Conservation (phyloP, 768 basidiomycete species). For the Neoboletus subvelutipes region DNA sequence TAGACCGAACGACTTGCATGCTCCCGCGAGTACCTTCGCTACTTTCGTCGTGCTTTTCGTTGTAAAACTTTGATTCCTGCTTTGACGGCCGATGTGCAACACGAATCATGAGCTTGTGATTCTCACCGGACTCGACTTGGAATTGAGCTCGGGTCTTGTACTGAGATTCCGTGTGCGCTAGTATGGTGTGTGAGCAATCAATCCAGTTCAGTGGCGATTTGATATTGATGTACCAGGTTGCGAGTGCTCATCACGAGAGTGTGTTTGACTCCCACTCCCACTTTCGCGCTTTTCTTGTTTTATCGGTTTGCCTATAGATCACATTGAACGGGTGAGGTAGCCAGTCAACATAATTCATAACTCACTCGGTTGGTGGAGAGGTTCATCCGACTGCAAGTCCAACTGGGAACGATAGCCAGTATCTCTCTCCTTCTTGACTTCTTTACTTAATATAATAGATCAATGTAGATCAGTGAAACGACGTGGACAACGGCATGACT, state of each 20-base stretch:
- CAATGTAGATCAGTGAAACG: background rate
- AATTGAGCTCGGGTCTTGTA: background rate
- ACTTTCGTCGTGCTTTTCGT: constrained; percentile 32
- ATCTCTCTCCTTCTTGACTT: constrained; percentile 4
- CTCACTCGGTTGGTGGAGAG: constrained; percentile 5
- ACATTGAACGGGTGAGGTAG: background rate
- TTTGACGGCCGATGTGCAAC: constrained; percentile 30
- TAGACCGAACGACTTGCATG: constrained; percentile 32
- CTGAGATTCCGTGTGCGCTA: constrained; percentile 7
- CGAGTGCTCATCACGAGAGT: background rate
- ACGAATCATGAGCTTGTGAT: constrained; percentile 27
- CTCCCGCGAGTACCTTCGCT: constrained; percentile 24
- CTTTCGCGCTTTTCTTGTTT: constrained; percentile 17
- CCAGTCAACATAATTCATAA: background rate
- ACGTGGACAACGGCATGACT: background rate
- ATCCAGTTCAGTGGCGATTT: background rate
- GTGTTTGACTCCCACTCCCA: background rate
- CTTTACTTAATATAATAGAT: constrained; percentile 1
- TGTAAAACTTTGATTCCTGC: constrained; percentile 34
- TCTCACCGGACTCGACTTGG: constrained; percentile 5
- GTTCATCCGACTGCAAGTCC: background rate
- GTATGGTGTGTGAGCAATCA: background rate
- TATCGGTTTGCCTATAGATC: constrained; percentile 10
- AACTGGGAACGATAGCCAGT: background rate
- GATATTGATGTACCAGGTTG: constrained; percentile 13